Conservation (phyloP, 768 basidiomycete species). For the Mycena vitilis region DNA sequence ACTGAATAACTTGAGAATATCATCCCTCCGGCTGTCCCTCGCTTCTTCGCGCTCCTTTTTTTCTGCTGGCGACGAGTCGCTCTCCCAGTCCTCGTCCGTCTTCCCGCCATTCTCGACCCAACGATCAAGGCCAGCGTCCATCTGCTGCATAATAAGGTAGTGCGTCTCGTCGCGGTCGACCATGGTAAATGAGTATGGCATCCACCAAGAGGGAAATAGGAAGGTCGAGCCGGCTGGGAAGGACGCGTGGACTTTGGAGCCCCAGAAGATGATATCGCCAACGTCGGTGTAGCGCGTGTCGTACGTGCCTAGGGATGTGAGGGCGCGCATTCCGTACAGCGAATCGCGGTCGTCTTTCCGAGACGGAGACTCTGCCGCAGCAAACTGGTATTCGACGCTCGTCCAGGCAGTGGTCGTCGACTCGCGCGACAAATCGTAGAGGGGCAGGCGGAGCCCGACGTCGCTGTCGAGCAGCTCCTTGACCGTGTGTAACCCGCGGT, state of each 20-base stretch:
- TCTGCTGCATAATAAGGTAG: neutral
- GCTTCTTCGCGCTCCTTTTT: neutral
- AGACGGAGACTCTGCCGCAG: neutral
- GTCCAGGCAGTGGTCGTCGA: neutral
- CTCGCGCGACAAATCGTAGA: neutral
- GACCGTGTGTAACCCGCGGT: neutral
- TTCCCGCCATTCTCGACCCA: neutral
- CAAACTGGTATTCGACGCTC: neutral
- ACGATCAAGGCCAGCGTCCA: conserved; percentile 4
- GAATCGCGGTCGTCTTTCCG: neutral
- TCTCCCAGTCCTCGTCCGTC: neutral
- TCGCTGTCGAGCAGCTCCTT: neutral
- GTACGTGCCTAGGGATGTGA: neutral
- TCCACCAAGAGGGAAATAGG: conserved; percentile 2
- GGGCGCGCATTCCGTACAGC: neutral
- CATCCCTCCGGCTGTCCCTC: neutral
- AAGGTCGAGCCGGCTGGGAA: conserved; percentile 2
- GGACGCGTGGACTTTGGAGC: neutral
- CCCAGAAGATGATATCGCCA: conserved; percentile 8
- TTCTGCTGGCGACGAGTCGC: neutral
- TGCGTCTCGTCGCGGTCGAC: conserved; percentile 5
- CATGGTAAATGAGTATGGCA: conserved; percentile 5
- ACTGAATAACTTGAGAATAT: neutral
- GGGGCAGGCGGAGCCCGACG: neutral
- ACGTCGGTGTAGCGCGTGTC: neutral